Conservation (phyloP, 805 yeast species). For the Pichia cabralensis region DNA sequence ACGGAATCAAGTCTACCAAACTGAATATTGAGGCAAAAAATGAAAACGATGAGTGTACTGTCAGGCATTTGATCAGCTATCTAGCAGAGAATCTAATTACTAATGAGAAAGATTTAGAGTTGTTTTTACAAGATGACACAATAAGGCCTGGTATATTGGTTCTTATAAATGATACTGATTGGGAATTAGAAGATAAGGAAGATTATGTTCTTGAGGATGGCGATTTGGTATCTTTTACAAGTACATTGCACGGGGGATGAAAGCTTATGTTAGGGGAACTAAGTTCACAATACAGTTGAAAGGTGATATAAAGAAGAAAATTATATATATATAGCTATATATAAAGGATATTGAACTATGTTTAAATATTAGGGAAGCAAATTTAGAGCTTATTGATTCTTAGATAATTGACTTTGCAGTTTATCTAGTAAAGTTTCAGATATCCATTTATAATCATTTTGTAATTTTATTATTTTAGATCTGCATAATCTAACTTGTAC, state of each 20-base stretch:
- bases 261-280: no score
- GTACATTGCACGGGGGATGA: conserved; percentile 91
- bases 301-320: no score
- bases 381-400: not conserved
- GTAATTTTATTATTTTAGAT: conserved; percentile 51
- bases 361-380: no score
- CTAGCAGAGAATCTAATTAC: conserved; percentile 46
- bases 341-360: not conserved
- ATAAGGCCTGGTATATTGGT: conserved; percentile 91
- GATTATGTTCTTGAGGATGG: conserved; percentile 65
- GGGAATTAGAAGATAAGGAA: conserved; percentile 92
- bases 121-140: conserved; percentile 72
- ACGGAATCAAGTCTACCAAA: conserved; percentile 44
- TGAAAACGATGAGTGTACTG: conserved; percentile 19
- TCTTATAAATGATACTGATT: conserved; percentile 86
- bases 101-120: conserved; percentile 53
- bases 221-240: conserved; percentile 78
- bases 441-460: conserved; percentile 56
- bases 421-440: conserved; percentile 34
- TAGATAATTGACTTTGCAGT: conserved; percentile 31
- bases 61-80: conserved; percentile 44
- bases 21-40: conserved; percentile 16
- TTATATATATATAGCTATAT: conserved; percentile 1
- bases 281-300: no score
- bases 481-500: conserved; percentile 55